These are phyloP conservation scores for Vanderwaltozyma verrucispora DNA, from an alignment of 805 yeast species.

Conservation along the genomic window DNA sequence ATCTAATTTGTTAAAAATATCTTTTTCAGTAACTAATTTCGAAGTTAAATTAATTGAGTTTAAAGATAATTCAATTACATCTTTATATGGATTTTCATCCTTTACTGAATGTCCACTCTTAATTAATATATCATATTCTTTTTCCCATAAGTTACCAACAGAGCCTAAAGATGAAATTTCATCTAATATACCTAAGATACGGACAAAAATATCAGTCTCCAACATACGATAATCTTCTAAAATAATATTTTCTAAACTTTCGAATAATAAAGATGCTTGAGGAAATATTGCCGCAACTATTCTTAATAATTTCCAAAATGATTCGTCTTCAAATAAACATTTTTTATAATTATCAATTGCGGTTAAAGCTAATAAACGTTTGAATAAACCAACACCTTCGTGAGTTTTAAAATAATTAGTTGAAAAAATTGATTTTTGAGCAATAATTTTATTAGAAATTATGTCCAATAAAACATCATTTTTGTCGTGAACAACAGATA, in stretches of 20 bases:
- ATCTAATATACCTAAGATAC: slow-evolving; percentile 56
- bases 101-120: slow-evolving; percentile 35
- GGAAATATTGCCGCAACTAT: neutral
- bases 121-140: slow-evolving; percentile 38
- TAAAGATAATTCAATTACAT: slow-evolving; percentile 45
- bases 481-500: slow-evolving; percentile 13
- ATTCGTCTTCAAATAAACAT: slow-evolving; percentile 37
- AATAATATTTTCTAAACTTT: neutral
- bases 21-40: slow-evolving; percentile 32
- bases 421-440: slow-evolving; percentile 21
- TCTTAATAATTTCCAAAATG: slow-evolving; percentile 41
- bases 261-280: neutral
- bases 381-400: slow-evolving; percentile 37
- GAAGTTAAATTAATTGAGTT: slow-evolving; percentile 51
- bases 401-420: slow-evolving; percentile 28
- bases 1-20: slow-evolving; percentile 16
- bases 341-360: slow-evolving; percentile 9
- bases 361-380: slow-evolving; percentile 28
- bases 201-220: too few relatives aligned
- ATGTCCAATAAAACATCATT: slow-evolving; percentile 7
- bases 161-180: slow-evolving; percentile 73
- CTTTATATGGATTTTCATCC: slow-evolving; percentile 37
- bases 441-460: slow-evolving; percentile 16
- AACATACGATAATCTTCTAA: too few relatives aligned
- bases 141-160: slow-evolving; percentile 63